phyloP scores from a whole-genome alignment of 2,329 filamentous ascomycete species.

The Monilinia aucupariae region DNA sequence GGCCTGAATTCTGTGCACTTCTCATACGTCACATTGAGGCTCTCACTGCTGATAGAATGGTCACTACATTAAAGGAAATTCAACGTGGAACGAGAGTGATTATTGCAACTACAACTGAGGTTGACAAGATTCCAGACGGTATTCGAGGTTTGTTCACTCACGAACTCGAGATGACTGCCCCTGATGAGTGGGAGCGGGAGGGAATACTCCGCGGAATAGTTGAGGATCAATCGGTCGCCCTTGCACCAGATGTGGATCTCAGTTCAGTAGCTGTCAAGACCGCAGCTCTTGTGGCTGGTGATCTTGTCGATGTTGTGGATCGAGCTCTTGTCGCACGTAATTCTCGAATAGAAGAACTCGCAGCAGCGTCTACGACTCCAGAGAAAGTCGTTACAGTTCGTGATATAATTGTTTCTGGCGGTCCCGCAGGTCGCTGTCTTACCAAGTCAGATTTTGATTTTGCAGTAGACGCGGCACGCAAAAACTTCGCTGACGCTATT shows the following conservation, averaged over 20 bases:
- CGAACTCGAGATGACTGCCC: slow-evolving; percentile 87
- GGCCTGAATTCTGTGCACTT: slow-evolving; percentile 73
- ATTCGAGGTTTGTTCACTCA: slow-evolving; percentile 90
- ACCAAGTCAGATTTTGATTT: slow-evolving; percentile 80
- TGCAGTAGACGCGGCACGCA: slow-evolving; percentile 91
- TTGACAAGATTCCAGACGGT: slow-evolving; percentile 88
- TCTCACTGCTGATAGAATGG: slow-evolving; percentile 84
- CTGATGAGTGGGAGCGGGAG: slow-evolving; percentile 87
- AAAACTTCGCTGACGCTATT: slow-evolving; percentile 97
- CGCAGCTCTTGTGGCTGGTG: slow-evolving; percentile 87
- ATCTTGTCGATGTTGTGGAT: slow-evolving; percentile 90
- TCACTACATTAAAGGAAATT: slow-evolving; percentile 77
- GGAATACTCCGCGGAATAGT: slow-evolving; percentile 77
- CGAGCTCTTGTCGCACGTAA: slow-evolving; percentile 74
- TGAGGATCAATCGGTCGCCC: slow-evolving; percentile 65
- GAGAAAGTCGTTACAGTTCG: slow-evolving; percentile 56
- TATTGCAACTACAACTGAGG: slow-evolving; percentile 89
- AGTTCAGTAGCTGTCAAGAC: slow-evolving; percentile 87
- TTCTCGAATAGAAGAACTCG: slow-evolving; percentile 69
- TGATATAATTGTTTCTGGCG: slow-evolving; percentile 85
- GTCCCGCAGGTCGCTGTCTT: slow-evolving; percentile 69
- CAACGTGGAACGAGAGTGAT: slow-evolving; percentile 74
- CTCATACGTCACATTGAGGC: slow-evolving; percentile 89
- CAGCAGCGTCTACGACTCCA: slow-evolving; percentile 42
- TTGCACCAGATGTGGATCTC: slow-evolving; percentile 80